Evolutionary conservation across 139 green algal species (phyloP).

Genomic region (Edaphochlamys debaryana): DNA sequence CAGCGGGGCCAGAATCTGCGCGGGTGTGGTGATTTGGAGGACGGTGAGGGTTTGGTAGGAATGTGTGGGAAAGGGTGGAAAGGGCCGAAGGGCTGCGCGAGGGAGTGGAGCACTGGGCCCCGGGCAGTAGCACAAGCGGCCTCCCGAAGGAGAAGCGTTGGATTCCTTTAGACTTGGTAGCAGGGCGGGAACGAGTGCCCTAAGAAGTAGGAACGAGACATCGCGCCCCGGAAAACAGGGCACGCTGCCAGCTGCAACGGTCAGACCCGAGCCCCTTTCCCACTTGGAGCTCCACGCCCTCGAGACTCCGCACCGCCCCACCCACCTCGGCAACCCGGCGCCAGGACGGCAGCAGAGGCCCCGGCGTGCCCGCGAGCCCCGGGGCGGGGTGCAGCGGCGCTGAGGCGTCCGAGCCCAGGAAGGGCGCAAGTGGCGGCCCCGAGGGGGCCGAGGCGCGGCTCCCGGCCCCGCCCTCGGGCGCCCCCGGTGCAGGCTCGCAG

Average conservation of each 20-base stretch:
- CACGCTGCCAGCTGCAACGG: too few species aligned
- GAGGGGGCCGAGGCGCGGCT: neutral
- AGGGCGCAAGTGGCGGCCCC: neutral
- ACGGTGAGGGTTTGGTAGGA: neutral
- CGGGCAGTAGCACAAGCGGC: too few species aligned
- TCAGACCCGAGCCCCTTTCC: too few species aligned
- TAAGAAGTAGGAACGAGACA: too few species aligned
- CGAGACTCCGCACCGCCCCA: neutral
- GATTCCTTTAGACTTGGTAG: too few species aligned
- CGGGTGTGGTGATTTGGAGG: neutral
- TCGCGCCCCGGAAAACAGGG: too few species aligned
- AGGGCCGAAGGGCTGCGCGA: too few species aligned
- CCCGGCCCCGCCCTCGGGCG: neutral
- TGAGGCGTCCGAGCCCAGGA: neutral
- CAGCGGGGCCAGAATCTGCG: conserved; percentile 58
- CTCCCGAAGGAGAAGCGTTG: too few species aligned
- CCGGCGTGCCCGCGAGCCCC: conserved; percentile 36
- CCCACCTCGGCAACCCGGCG: conserved; percentile 42
- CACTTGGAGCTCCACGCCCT: too few species aligned
- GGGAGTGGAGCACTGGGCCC: too few species aligned
- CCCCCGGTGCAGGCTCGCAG: neutral
- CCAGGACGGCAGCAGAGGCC: conserved; percentile 55
- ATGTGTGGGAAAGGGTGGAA: too few species aligned
- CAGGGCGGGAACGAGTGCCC: too few species aligned
- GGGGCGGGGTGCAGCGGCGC: neutral